A percentile compares a stretch with the other conserved stretches of the same genome.
These are phyloP conservation scores for Penicillium occitanis DNA, from an alignment of 2,329 filamentous ascomycete species.

Conservation along the genomic window DNA sequence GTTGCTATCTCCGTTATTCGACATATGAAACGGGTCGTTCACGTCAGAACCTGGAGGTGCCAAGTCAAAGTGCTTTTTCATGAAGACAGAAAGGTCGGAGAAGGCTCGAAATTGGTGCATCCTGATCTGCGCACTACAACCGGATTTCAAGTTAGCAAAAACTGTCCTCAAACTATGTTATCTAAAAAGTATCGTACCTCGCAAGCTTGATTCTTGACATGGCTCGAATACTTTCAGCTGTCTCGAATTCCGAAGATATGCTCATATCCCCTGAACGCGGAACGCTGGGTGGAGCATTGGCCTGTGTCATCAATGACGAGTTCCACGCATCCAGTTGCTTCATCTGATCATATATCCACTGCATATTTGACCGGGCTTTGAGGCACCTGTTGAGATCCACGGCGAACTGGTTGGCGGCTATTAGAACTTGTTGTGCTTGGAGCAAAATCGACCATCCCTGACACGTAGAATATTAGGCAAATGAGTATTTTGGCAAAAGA, in stretches of 20 bases:
- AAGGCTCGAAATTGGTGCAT: constrained; percentile 49
- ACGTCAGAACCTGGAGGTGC: constrained; percentile 32
- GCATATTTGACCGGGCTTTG: constrained; percentile 36
- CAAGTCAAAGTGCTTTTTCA: constrained; percentile 48
- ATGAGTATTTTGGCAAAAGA: not conserved
- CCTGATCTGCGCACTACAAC: constrained; percentile 46
- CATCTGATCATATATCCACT: constrained; percentile 44
- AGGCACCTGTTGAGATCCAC: constrained; percentile 43
- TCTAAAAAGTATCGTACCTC: constrained; percentile 32
- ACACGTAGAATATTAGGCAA: constrained; percentile 22
- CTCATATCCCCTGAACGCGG: constrained; percentile 28
- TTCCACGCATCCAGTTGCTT: constrained; percentile 44
- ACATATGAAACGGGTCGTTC: constrained; percentile 22
- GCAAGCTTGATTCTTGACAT: constrained; percentile 48
- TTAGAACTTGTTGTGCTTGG: constrained; percentile 44
- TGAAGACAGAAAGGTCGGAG: constrained; percentile 48
- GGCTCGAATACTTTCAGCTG: constrained; percentile 41
- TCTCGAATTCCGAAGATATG: constrained; percentile 36
- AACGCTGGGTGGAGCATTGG: constrained; percentile 32
- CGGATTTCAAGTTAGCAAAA: constrained; percentile 11
- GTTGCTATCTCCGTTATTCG: constrained; percentile 26
- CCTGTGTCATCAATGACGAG: constrained; percentile 36
- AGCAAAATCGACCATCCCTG: constrained; percentile 47
- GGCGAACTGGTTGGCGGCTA: constrained; percentile 44
- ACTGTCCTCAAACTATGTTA: not conserved